These are phyloP conservation scores for Thelonectria rubi DNA, from an alignment of 2,329 filamentous ascomycete species.

Conservation along the genomic window DNA sequence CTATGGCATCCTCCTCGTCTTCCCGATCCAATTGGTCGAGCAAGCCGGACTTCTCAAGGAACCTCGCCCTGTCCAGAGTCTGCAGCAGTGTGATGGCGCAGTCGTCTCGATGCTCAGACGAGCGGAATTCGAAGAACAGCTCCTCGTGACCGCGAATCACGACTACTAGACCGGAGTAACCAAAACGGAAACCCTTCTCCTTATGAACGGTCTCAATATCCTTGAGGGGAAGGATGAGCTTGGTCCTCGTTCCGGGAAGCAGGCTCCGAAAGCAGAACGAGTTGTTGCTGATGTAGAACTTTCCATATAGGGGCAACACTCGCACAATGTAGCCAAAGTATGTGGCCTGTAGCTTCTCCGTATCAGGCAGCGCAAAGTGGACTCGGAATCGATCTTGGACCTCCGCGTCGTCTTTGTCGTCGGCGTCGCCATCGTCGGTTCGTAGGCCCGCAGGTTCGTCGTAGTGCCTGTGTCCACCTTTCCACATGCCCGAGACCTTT, in stretches of 20 bases:
- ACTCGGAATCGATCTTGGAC: slow-evolving; percentile 81
- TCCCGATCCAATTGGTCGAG: slow-evolving; percentile 74
- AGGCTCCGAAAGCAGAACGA: slow-evolving; percentile 94
- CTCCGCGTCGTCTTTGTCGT: slow-evolving; percentile 70
- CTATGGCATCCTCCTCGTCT: slow-evolving; percentile 77
- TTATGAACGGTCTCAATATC: slow-evolving; percentile 95
- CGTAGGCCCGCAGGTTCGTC: slow-evolving; percentile 65
- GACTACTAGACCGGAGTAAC: slow-evolving; percentile 90
- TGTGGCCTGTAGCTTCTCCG: slow-evolving; percentile 84
- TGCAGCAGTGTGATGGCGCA: slow-evolving; percentile 84
- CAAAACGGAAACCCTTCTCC: slow-evolving; percentile 92
- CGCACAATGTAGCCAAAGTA: slow-evolving; percentile 94
- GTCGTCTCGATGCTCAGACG: slow-evolving; percentile 83
- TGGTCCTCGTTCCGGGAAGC: slow-evolving; percentile 87
- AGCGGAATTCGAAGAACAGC: slow-evolving; percentile 92
- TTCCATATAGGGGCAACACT: slow-evolving; percentile 91
- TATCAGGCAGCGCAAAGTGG: slow-evolving; percentile 88
- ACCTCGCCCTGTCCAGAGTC: slow-evolving; percentile 76
- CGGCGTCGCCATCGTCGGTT: slow-evolving; percentile 64
- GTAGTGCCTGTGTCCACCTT: slow-evolving; percentile 90
- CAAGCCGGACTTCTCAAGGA: slow-evolving; percentile 73
- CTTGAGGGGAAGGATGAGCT: slow-evolving; percentile 87
- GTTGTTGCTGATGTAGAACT: slow-evolving; percentile 90
- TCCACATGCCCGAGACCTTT: slow-evolving; percentile 97
- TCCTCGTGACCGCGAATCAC: slow-evolving; percentile 95